These are phyloP conservation scores for Phytopythium helicoides DNA, from an alignment of 352 stramenopile species.

Conservation along the genomic window DNA sequence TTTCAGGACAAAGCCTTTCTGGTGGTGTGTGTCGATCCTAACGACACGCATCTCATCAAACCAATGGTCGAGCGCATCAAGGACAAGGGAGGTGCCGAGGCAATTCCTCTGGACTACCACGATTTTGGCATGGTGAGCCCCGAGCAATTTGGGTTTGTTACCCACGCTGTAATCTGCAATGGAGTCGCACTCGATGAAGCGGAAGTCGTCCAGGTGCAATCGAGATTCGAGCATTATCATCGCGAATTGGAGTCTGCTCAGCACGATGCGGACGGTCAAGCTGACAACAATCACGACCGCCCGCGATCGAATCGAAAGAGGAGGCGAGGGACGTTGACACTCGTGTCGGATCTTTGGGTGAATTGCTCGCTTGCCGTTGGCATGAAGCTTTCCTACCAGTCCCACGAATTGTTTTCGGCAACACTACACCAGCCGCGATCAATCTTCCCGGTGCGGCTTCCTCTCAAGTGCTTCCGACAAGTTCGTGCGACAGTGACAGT, in stretches of 20 bases:
- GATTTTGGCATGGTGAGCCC: constrained; percentile 52
- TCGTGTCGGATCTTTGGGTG: constrained; percentile 75
- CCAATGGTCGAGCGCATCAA: constrained; percentile 39
- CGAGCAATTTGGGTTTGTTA: constrained; percentile 61
- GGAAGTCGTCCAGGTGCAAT: constrained; percentile 23
- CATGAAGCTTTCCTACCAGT: constrained; percentile 42
- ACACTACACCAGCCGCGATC: constrained; percentile 37
- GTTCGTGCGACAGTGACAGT: constrained; percentile 58
- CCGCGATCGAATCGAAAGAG: constrained; percentile 2
- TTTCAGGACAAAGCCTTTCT: constrained; percentile 58
- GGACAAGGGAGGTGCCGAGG: constrained; percentile 26
- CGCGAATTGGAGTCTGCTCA: constrained; percentile 4
- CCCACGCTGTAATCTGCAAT: constrained; percentile 56
- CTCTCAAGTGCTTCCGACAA: constrained; percentile 43
- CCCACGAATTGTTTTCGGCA: constrained; percentile 44
- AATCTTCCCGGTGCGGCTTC: constrained; percentile 42
- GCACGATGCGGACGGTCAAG: background rate
- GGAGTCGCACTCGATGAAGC: constrained; percentile 38
- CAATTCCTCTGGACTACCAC: constrained; percentile 40
- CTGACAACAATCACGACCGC: background rate
- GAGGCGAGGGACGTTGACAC: constrained; percentile 32
- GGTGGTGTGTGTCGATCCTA: constrained; percentile 46
- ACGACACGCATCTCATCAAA: constrained; percentile 38
- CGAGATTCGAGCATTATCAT: constrained; percentile 7
- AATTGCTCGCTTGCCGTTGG: constrained; percentile 55